A percentile compares a stretch with the other conserved stretches of the same genome.
Evolutionary conservation across 805 yeast genomes (phyloP).

Genomic region (Gaillardinia entomophila): DNA sequence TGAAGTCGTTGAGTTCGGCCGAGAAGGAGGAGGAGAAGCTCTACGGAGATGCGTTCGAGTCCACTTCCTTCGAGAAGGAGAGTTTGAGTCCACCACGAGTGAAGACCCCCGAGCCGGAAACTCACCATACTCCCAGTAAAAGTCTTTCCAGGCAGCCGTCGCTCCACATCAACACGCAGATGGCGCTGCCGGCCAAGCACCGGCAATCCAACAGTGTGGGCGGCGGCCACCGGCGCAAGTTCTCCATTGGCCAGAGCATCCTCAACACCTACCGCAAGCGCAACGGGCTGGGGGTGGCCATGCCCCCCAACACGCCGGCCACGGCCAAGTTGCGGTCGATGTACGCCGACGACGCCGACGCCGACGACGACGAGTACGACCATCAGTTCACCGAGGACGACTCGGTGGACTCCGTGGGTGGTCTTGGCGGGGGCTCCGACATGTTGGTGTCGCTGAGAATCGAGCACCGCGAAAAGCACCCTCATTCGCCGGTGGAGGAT

Average conservation of each 20-base stretch:
- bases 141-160: constrained; percentile 35
- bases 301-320: constrained; percentile 54
- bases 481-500: constrained; percentile 18
- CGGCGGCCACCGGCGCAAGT: constrained; percentile 51
- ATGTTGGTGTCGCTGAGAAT: constrained; percentile 56
- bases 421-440: constrained; percentile 47
- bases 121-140: constrained; percentile 8
- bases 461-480: constrained; percentile 43
- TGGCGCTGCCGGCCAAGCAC: constrained; percentile 28
- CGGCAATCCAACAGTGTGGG: constrained; percentile 34
- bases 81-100: constrained; percentile 5
- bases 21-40: constrained; percentile 23
- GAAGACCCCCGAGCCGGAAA: constrained; percentile 21
- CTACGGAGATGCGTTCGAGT: constrained; percentile 36
- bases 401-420: constrained; percentile 52
- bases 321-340: constrained; percentile 35
- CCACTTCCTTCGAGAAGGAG: constrained; percentile 24
- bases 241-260: constrained; percentile 56
- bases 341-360: constrained; percentile 21
- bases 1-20: background rate
- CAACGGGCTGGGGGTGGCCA: constrained; percentile 31
- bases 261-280: constrained; percentile 45
- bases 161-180: constrained; percentile 22
- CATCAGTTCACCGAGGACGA: constrained; percentile 44
- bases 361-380: constrained; percentile 26